These are phyloP conservation scores for Lolium multiflorum DNA, from an alignment of 176 grass and related monocot genomes.

Conservation along the genomic window DNA sequence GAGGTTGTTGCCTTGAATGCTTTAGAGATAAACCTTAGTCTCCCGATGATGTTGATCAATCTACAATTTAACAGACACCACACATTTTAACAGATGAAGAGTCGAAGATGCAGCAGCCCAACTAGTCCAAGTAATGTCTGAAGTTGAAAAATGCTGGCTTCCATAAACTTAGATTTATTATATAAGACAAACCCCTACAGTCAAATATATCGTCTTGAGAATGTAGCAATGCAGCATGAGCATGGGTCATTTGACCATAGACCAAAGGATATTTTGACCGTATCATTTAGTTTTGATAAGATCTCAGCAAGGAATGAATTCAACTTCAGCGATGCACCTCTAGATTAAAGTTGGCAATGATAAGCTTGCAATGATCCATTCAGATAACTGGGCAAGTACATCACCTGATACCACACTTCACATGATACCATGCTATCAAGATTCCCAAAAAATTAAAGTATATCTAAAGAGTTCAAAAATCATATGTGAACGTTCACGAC, in stretches of 20 bases:
- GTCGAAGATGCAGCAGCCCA: background rate
- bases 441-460: too few relatives aligned
- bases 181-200: background rate
- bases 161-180: background rate
- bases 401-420: too few relatives aligned
- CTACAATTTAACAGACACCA: background rate
- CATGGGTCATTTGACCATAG: background rate
- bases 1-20: too few relatives aligned
- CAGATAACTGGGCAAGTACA: background rate
- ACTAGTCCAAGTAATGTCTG: background rate
- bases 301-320: background rate
- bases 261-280: background rate
- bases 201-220: slow-evolving; percentile 1
- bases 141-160: background rate
- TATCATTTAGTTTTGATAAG: background rate
- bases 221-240: background rate
- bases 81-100: background rate
- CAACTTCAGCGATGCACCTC: background rate
- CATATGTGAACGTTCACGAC: too few relatives aligned
- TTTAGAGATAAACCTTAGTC: background rate
- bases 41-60: background rate
- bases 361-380: background rate
- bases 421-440: too few relatives aligned
- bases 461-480: too few relatives aligned
- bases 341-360: slow-evolving; percentile 1